These are phyloP conservation scores for Vigna nakashimae DNA, from an alignment of 306 rosid genomes.

Conservation along the genomic window DNA sequence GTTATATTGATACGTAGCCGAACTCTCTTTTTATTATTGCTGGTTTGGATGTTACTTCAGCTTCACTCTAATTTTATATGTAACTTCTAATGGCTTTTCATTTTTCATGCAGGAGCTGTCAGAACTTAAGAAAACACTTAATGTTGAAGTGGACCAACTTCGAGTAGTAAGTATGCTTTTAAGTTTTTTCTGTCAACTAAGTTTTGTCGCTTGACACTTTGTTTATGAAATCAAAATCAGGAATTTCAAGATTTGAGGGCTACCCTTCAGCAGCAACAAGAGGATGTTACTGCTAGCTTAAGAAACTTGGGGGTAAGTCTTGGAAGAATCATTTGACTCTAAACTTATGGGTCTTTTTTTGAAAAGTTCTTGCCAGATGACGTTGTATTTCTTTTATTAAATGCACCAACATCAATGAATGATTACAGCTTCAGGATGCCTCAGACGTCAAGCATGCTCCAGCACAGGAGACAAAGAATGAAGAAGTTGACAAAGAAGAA, in stretches of 20 bases:
- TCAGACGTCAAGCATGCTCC: conserved; percentile 53
- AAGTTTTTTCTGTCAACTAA: conserved; percentile 13
- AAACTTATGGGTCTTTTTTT: conserved; percentile 1
- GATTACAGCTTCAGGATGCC: conserved; percentile 75
- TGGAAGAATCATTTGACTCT: conserved; percentile 14
- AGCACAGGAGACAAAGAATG: conserved; percentile 46
- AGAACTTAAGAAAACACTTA: conserved; percentile 90
- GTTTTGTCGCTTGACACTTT: conserved; percentile 7
- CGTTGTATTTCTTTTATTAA: neutral
- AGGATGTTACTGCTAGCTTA: conserved; percentile 87
- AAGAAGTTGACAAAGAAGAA: conserved; percentile 55
- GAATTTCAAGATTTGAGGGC: conserved; percentile 93
- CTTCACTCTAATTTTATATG: neutral
- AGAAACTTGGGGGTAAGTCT: conserved; percentile 75
- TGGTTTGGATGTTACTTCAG: neutral
- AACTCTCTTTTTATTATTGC: neutral
- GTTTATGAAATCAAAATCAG: conserved; percentile 52
- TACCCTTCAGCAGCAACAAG: conserved; percentile 95
- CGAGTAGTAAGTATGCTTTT: conserved; percentile 69
- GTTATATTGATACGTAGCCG: conserved; percentile 4
- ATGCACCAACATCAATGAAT: conserved; percentile 8
- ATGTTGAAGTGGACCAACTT: conserved; percentile 91
- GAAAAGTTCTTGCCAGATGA: neutral
- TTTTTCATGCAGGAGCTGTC: conserved; percentile 77
- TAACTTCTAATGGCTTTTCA: conserved; percentile 32